Base-by-base conservation (phyloP, 768 basidiomycete genomes). In the Leccinum arenicola region DNA sequence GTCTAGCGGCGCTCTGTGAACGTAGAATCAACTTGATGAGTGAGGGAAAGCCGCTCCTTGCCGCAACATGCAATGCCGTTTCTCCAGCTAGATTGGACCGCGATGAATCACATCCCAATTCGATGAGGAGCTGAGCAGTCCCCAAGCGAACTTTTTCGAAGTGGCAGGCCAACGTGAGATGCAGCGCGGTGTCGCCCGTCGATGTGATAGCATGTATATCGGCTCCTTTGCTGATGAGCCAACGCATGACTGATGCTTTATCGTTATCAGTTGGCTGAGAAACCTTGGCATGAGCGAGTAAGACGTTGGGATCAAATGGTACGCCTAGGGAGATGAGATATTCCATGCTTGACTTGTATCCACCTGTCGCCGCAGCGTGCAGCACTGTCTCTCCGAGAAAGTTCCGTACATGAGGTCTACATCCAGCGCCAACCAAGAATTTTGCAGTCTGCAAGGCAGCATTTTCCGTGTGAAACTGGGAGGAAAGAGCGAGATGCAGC, bases 401-500 rank as follows among this genome's bases (percentile, higher is more conserved):
- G 1, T 53, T 58, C n/a, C 27, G 54, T 11, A 43, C 33, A 10
- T 14, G 43, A 10, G 31, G 12, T 3, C 31, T 15, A 35, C 57
- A 58, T 45, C 57, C 43, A 19, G 53, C 53, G 7, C 17, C 21
- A 47, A 58, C 25, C 21, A 57, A 9, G 6, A 35, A 19, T 27
- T 58, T n/a, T 3, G 33, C 33, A 11, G 12, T n/a, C 21, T 25
- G 11, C 29, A 56, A 27, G 17, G 40, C 21, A 3, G 27, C 31
- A n/a, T 35, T 25, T 10, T 11, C 57, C 12, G 11, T 6, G 10
- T 4, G 0, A 11, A 55, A 57, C 2, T 23, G 2, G 29, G 38
- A 57, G 21, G 56, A 55, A 54, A 55, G 36, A 14, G 50, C 50
- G 27, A 56, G 35, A 56, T 56, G 50, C 4, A 56, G n/a, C 6